phyloP scores from a whole-genome alignment of 2,329 filamentous ascomycete genomes.

The Trichoderma brevicompactum region DNA sequence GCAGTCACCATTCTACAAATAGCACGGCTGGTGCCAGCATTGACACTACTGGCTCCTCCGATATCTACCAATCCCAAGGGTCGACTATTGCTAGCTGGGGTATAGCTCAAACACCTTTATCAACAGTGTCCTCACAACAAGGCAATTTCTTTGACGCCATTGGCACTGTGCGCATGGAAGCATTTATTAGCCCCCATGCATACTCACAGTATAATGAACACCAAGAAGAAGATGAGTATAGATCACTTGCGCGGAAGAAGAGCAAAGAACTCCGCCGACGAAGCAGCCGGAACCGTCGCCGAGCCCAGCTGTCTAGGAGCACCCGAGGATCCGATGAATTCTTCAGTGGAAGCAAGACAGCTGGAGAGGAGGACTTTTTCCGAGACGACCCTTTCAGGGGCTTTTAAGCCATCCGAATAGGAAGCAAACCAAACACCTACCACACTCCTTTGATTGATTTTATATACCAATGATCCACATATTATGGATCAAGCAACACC shows the following conservation, averaged over 20 bases:
- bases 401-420: conserved; percentile 48
- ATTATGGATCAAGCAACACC: conserved; percentile 24
- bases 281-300: conserved; percentile 57
- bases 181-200: conserved; percentile 76
- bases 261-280: conserved; percentile 61
- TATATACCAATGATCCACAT: conserved; percentile 11
- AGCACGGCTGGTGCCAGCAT: conserved; percentile 63
- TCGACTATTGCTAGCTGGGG: conserved; percentile 52
- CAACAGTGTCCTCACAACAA: conserved; percentile 57
- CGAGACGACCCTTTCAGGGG: conserved; percentile 66
- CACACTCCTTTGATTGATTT: conserved; percentile 10
- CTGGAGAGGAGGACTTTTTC: conserved; percentile 60
- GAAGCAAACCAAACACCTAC: background rate
- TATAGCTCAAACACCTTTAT: conserved; percentile 53
- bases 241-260: conserved; percentile 53
- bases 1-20: conserved; percentile 54
- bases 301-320: conserved; percentile 52
- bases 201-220: conserved; percentile 53
- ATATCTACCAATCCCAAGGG: conserved; percentile 61
- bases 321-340: conserved; percentile 55
- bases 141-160: conserved; percentile 82
- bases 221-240: conserved; percentile 55
- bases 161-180: conserved; percentile 94
- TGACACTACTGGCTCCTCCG: conserved; percentile 63
- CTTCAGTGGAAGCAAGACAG: conserved; percentile 52